Base-by-base conservation (phyloP, 306 rosid genomes). In the Cajanus cajan region DNA sequence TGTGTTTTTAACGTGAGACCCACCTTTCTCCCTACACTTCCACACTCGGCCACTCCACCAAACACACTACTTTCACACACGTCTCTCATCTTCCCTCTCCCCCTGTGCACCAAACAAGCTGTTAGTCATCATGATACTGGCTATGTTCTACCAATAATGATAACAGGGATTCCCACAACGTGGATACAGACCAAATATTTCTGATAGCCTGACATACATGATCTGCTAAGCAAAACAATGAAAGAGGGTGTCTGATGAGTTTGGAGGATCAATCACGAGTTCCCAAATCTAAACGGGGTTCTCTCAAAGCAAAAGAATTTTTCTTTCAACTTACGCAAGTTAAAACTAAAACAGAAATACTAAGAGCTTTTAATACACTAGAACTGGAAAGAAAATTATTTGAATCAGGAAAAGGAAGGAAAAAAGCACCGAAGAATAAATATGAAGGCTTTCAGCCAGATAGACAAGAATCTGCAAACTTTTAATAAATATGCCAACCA, bases 401-500 rank as follows among this genome's bases (percentile, higher is more conserved):
- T 44, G 57, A 44, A 71, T 4, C 9, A 57, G 16, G 63, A 21
- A 50, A 82, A 64, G 5, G 39, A 2, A 66, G 14, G n/a, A 69
- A 1, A 7, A 5, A 31, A 33, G 25, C 63, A 40, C 8, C n/a
- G 0, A 51, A 62, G 31, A 65, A 61, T 44, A 58, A 25, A 71
- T 48, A 78, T 18, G 18, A 77, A 71, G 44, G 71, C 43, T 7
- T 48, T 78, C 5, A 1, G 78, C 63, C 64, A 84, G 72, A 82
- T 19, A 44, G 51, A 88, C 24, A 71, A 78, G 73, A 80, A 66
- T 80, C 33, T 22, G 63, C 59, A 74, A 71, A 83, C 76, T 64
- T 28, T 65, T 18, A 31, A 82, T 80, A 86, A 86, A 85, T 79
- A 89, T 80, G 90, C 90, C 88, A 90, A 85, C 76, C 88, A 88